Evolutionary conservation across 2,329 filamentous ascomycete species (phyloP).

Genomic region (Phialemoniopsis sp.): DNA sequence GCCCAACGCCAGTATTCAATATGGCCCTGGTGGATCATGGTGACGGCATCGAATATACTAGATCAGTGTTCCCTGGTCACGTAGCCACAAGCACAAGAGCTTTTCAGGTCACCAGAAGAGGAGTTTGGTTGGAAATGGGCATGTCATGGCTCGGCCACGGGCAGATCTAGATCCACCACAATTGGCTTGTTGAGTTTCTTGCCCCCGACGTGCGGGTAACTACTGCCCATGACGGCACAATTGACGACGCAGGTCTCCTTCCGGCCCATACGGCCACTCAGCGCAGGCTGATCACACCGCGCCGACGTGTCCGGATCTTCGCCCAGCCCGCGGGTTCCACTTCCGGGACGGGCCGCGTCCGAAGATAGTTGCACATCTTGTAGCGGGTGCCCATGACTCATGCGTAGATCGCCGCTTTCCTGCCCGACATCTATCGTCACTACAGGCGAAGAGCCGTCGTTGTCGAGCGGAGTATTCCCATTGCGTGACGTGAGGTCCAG

Average conservation of each 20-base stretch:
- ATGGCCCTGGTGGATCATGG: too few relatives aligned
- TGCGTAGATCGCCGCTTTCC: too few relatives aligned
- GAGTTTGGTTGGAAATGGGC: too few relatives aligned
- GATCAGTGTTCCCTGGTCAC: too few relatives aligned
- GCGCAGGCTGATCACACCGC: slow-evolving; percentile 33
- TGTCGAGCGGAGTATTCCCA: slow-evolving; percentile 34
- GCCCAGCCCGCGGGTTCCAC: slow-evolving; percentile 31
- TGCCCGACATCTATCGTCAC: background rate
- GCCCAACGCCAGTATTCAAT: too few relatives aligned
- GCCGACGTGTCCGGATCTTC: slow-evolving; percentile 30
- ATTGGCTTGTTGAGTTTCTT: slow-evolving; percentile 74
- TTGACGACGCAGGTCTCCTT: slow-evolving; percentile 77
- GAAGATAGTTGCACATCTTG: background rate
- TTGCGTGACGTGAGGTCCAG: slow-evolving; percentile 53
- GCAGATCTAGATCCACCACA: slow-evolving; percentile 76
- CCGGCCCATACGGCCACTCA: slow-evolving; percentile 38
- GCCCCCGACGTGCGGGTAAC: slow-evolving; percentile 57
- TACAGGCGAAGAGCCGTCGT: slow-evolving; percentile 31
- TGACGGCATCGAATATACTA: too few relatives aligned
- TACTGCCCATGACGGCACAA: slow-evolving; percentile 68
- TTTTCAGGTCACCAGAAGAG: too few relatives aligned
- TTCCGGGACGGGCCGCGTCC: slow-evolving; percentile 11
- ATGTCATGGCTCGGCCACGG: slow-evolving; percentile 28
- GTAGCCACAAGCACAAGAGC: too few relatives aligned
- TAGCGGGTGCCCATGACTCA: too few relatives aligned